A percentile compares a stretch with the other conserved stretches of the same genome.
These are phyloP conservation scores for Elaeis oleifera DNA, from an alignment of 202 grass and related monocot genomes.

Conservation along the genomic window DNA sequence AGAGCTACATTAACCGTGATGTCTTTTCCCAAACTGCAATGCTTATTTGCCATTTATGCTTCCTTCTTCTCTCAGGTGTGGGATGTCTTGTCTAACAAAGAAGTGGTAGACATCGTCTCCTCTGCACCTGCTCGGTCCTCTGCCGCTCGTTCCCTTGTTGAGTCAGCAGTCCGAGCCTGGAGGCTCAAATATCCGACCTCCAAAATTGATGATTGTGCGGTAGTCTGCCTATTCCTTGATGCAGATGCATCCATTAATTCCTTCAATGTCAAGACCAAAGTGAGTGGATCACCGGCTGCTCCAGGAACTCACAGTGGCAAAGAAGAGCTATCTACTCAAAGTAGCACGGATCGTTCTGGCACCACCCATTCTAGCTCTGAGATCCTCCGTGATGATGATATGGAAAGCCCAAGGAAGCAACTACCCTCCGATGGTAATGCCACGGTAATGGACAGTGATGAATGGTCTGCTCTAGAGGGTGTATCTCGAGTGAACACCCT, in stretches of 20 bases:
- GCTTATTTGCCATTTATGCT: no score
- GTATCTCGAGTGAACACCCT: conserved; percentile 67
- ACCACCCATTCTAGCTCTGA: conserved; percentile 3
- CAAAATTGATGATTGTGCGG: conserved; percentile 81
- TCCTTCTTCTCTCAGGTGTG: conserved; percentile 42
- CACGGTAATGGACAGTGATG: conserved; percentile 29
- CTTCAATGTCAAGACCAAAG: conserved; percentile 5
- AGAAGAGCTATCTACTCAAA: conserved; percentile 10
- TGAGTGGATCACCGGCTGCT: background rate
- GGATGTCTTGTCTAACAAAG: conserved; percentile 83
- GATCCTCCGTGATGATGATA: conserved; percentile 31
- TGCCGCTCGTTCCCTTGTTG: conserved; percentile 48
- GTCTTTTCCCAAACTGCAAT: no score
- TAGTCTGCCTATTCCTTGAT: conserved; percentile 64
- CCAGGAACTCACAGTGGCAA: background rate
- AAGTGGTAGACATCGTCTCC: conserved; percentile 60
- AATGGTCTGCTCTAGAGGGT: conserved; percentile 57
- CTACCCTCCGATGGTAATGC: conserved; percentile 10
- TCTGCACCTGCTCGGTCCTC: conserved; percentile 39
- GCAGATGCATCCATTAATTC: conserved; percentile 15
- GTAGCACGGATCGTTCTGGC: conserved; percentile 7
- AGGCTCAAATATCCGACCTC: conserved; percentile 72
- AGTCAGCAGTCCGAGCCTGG: conserved; percentile 65
- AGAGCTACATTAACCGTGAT: no score
- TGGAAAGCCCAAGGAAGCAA: conserved; percentile 15